Evolutionary conservation across 352 stramenopile genomes (phyloP), one percentile per base, ranked within the genome.

Genomic region (Globisporangium barbulae): DNA sequence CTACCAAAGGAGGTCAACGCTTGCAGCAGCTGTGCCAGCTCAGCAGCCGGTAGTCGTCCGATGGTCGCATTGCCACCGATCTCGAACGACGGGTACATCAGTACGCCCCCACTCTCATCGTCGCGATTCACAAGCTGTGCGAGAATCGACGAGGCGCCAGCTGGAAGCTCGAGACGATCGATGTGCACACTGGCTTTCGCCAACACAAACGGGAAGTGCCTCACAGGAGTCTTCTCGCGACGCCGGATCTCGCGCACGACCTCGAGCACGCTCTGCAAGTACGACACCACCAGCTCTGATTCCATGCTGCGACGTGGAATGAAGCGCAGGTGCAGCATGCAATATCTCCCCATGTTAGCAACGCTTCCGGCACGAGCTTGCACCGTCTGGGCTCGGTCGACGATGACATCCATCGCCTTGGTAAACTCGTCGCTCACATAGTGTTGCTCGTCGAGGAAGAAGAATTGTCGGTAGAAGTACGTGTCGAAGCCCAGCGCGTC

Each of bases 401-500:
- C 9, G 28, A 63, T 63, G 15, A 31, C 21, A 19, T 54, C 17
- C 57, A 54, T 45, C 7, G 31, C 30, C 8, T 63, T 42, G 10
- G 6, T 54, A 41, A 55, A 55, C 15, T 39, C 28, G 9, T 41
- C 10, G 28, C 49, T 41, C 15, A n/a, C 28, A 41, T 10, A 6
- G 1, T 39, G 15, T 17, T 25, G 15, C 5, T 28, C 28, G 5
- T 19, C 37, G 13, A 42, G 45, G 7, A 55, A 30, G 17, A 55
- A 55, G 31, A 63, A 63, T 19, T 25, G 21, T 25, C 57, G 57
- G 45, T 63, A 63, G 44, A 63, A 53, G 0, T 56, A 6, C 10
- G 57, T 63, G 22, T 63, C 57, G 37, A 63, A 63, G 28, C 47
- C 57, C 39, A 63, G 31, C 21, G 31, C 19, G 22, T 47, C 25